These are phyloP conservation scores for Triticum monococcum DNA, from an alignment of 176 grass and related monocot species.

Conservation along the genomic window DNA sequence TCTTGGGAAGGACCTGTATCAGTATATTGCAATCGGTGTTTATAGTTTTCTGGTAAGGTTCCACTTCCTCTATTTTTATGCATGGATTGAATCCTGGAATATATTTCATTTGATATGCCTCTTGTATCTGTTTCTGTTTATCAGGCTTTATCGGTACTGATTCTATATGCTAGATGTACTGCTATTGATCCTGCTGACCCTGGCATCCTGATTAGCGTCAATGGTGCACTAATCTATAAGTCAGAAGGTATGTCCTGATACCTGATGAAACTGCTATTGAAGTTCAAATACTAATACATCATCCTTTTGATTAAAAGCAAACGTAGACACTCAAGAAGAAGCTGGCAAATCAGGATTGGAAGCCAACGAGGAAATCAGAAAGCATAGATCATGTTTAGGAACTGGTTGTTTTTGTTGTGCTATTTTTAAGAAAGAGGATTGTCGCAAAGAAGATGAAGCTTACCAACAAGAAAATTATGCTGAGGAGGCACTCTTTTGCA, in stretches of 20 bases:
- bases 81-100: not conserved
- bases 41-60: constrained; percentile 89
- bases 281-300: constrained; percentile 38
- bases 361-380: constrained; percentile 13
- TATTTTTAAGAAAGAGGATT: constrained; percentile 83
- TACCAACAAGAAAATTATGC: constrained; percentile 61
- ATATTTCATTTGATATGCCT: constrained; percentile 16
- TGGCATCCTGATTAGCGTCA: constrained; percentile 73
- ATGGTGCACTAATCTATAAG: constrained; percentile 61
- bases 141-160: constrained; percentile 82
- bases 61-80: not conserved
- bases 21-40: constrained; percentile 67
- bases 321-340: constrained; percentile 40
- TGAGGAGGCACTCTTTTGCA: constrained; percentile 96
- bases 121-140: constrained; percentile 34
- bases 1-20: constrained; percentile 66
- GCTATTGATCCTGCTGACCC: constrained; percentile 96
- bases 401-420: constrained; percentile 62
- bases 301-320: constrained; percentile 34
- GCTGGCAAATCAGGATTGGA: constrained; percentile 30
- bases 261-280: constrained; percentile 9
- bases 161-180: constrained; percentile 90
- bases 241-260: constrained; percentile 50
- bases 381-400: constrained; percentile 60
- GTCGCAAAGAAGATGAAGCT: constrained; percentile 64